Base-by-base conservation (phyloP, 495 filamentous ascomycete species). In the Annulohypoxylon stygium region DNA sequence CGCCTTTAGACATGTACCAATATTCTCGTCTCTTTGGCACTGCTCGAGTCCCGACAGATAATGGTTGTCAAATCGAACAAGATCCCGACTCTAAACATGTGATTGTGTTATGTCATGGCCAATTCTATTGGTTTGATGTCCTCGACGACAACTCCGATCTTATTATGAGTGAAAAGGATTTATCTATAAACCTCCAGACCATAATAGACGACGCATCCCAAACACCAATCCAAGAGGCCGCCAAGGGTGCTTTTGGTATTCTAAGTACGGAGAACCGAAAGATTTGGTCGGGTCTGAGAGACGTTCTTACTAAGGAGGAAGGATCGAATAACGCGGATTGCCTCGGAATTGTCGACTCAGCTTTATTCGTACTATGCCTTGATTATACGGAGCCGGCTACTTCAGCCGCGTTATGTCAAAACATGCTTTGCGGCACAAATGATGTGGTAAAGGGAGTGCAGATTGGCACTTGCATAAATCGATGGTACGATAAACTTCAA, bases 91-190 rank as follows among this genome's bases (percentile, higher is more conserved):
- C 94, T 14, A 97, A 92, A 82, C 96, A 99, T 80, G 85, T 98
- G 50, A 92, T 97, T n/a, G 93, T 98, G 25, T 84, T 98, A 80
- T 97, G 94, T 76, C 93, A 93, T 71, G 97, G 97, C 10, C 96
- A 99, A 72, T 97, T 98, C 82, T 99, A 99, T 77, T 99, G 96
- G 95, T 99, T 98, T 75, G 96, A 99, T 80, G 95, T 97, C 2
- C 83, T 99, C 18, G 96, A 99, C 73, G 92, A 96, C 74, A 96
- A 97, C 78, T 91, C 92, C 7, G 96, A 99, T 75, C 82, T 97
- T 58, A 97, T 99, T 81, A 98, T 98, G 95, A 96, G 90, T 1
- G 96, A 99, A 82, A 95, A 93, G 76, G 96, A 99, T 80, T 88
- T 99, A 51, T 89, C 92, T 4, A 86, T 97, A 73, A 99, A 99